phyloP scores from a whole-genome alignment of 768 basidiomycete genomes.

The Leucogyrophana mollusca region DNA sequence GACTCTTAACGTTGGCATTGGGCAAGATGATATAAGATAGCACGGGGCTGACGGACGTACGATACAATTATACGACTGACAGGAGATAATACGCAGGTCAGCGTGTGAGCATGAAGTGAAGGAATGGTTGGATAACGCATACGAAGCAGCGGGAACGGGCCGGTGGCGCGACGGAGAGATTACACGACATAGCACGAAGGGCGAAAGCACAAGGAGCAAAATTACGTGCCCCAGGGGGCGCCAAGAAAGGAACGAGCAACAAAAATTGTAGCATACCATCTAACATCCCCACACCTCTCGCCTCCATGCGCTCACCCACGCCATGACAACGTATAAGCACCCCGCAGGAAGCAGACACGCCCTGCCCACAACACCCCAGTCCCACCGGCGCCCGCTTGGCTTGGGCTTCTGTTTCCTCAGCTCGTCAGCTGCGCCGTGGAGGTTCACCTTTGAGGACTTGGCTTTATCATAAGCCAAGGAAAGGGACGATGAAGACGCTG shows the following conservation, averaged over 20 bases:
- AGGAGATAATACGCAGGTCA: no score
- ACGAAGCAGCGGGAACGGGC: no score
- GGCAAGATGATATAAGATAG: no score
- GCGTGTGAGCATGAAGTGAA: no score
- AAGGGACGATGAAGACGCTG: constrained; percentile 4
- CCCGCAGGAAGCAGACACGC: constrained; percentile 76
- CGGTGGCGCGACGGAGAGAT: no score
- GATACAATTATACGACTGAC: no score
- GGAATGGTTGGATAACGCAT: no score
- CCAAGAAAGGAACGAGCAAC: not conserved
- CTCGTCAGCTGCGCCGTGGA: constrained; percentile 15
- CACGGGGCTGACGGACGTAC: no score
- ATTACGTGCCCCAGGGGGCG: not conserved
- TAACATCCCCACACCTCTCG: constrained; percentile 33
- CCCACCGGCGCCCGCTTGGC: constrained; percentile 64
- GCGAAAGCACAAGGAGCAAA: not conserved
- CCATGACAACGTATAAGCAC: constrained; percentile 75
- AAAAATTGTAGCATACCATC: not conserved
- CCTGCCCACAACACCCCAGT: constrained; percentile 71
- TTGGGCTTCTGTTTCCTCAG: constrained; percentile 17
- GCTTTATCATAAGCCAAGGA: no score
- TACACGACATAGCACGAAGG: not conserved
- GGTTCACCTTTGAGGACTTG: constrained; percentile 42
- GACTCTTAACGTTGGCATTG: no score
- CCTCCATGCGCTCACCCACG: constrained; percentile 56